Base-by-base conservation (phyloP, 805 yeast genomes). In the Dipodascus geniculatus region DNA sequence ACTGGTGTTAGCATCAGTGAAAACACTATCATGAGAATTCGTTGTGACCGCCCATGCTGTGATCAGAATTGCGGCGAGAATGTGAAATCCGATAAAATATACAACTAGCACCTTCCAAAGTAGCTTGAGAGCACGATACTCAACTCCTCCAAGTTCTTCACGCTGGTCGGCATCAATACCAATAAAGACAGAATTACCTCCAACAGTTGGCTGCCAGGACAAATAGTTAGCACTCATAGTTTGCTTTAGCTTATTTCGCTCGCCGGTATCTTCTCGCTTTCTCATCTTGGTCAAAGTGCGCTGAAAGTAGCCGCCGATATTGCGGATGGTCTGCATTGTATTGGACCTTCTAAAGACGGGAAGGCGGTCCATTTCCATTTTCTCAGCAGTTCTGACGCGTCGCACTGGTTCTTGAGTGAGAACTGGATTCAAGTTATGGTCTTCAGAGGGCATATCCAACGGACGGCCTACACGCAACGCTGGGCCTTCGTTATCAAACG, bases 131-230 rank as follows among this genome's bases (percentile, higher is more conserved):
- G 99, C 88, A 48, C 97, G 77, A 65, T 93, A 93, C 64, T 93
- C 99, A 16, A 93, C 96, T 51, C 99, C 99, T 42, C 99, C 99
- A 42, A 93, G 71, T 66, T 93, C 99, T 55, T 86, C 95, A 62
- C 87, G 89, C 66, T 93, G 98, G 22, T 77, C 82, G 38, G 82
- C 87, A 2, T 87, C 80, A 48, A 93, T 68, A 16, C 85, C 85
- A 1, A 88, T 85, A 72, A 93, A 93, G 0, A 90, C 83, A 0
- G 98, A 91, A 68, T 93, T 93, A 67, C 97, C 78, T 9, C 96
- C 98, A 35, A 93, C 77, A 0, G 93, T 86, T 1, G 98, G 97
- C 31, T 77, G 78, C 87, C 95, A 89, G 0, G 97, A 89, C 22
- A 91, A 71, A 61, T 90, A 93, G 57, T 67, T 68, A 3, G 71